Evolutionary conservation across 202 grass and related monocot genomes (phyloP).

Genomic region (Hordeum pubiflorum): DNA sequence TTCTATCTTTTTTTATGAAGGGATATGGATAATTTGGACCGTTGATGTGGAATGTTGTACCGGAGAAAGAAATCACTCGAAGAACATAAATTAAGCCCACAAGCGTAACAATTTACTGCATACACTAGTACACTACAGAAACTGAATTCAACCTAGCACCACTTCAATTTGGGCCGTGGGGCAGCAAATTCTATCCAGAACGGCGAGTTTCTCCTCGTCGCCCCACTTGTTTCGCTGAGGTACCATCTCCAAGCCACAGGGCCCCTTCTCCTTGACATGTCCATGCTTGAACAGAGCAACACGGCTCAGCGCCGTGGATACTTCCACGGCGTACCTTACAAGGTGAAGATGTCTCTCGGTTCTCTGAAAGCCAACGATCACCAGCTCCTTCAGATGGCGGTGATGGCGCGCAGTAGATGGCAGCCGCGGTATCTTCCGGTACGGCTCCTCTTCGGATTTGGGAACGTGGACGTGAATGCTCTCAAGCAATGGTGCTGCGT

Average conservation of each 20-base stretch:
- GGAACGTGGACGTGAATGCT: neutral
- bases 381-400: neutral
- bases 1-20: too few relatives aligned
- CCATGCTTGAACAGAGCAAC: neutral
- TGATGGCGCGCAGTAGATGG: neutral
- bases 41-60: too few relatives aligned
- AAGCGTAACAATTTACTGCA: neutral
- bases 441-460: neutral
- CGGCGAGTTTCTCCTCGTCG: neutral
- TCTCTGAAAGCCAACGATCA: neutral
- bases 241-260: neutral
- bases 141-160: neutral
- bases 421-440: neutral
- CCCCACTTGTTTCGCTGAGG: neutral
- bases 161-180: neutral
- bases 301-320: neutral
- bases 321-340: neutral
- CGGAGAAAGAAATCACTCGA: too few relatives aligned
- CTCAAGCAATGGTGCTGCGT: neutral
- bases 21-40: too few relatives aligned
- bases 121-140: neutral
- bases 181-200: neutral
- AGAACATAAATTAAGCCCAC: neutral
- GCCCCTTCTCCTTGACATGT: neutral
- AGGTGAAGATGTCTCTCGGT: neutral